Evolutionary conservation across 176 grass and related monocot species (phyloP).

Genomic region (Lolium perenne): DNA sequence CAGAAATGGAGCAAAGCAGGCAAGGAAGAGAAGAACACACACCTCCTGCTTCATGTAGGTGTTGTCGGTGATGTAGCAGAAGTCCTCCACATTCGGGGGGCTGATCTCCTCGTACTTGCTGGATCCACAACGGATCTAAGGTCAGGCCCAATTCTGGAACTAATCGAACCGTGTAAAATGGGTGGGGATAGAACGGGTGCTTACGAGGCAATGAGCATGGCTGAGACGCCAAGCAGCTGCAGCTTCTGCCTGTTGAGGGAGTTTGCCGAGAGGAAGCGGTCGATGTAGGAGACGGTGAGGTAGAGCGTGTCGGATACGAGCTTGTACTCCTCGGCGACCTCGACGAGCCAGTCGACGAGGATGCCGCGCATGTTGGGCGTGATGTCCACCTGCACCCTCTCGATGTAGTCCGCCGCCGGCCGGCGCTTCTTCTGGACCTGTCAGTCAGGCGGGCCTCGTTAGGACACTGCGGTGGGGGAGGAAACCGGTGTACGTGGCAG

Average conservation of each 20-base stretch:
- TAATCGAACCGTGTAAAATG: neutral
- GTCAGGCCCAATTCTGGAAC: neutral
- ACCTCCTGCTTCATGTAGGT: constrained; percentile 72
- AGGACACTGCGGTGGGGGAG: neutral
- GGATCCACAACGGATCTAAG: constrained; percentile 9
- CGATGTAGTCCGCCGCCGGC: constrained; percentile 56
- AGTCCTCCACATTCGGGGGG: constrained; percentile 71
- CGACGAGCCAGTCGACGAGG: constrained; percentile 88
- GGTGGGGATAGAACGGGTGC: neutral
- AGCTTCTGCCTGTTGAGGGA: constrained; percentile 51
- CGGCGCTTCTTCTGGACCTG: constrained; percentile 53
- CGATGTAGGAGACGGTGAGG: constrained; percentile 70
- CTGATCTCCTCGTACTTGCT: constrained; percentile 79
- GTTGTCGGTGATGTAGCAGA: constrained; percentile 75
- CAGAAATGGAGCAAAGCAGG: neutral
- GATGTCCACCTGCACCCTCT: constrained; percentile 58
- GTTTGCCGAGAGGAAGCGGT: constrained; percentile 60
- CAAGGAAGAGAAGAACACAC: neutral
- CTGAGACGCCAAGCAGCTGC: constrained; percentile 70
- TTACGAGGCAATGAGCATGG: constrained; percentile 83
- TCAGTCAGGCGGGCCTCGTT: neutral
- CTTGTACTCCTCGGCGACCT: constrained; percentile 74
- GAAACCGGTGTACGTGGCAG: neutral
- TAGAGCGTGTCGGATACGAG: constrained; percentile 74
- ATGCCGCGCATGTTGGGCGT: constrained; percentile 62